phyloP scores from a whole-genome alignment of 345 rosid species.

The Lagerstroemia speciosa region DNA sequence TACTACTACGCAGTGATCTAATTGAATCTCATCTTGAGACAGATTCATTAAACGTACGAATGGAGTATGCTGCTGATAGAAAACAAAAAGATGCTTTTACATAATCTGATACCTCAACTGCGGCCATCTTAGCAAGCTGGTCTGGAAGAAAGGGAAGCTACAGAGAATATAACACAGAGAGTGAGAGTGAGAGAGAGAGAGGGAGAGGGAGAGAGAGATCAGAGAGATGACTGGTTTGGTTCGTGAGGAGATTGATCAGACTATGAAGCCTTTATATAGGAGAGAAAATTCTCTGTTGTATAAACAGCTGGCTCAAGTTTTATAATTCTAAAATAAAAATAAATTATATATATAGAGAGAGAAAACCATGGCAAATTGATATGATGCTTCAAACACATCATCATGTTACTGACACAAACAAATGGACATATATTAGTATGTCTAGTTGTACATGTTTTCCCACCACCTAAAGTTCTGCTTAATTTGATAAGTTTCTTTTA shows the following conservation, averaged over 20 bases:
- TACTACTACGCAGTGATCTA: no score
- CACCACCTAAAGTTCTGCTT: not conserved
- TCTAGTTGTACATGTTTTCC: constrained; percentile 28
- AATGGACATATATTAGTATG: constrained; percentile 17
- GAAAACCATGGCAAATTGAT: constrained; percentile 10
- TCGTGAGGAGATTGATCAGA: constrained; percentile 22
- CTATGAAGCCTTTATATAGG: constrained; percentile 31
- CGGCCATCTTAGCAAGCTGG: constrained; percentile 50
- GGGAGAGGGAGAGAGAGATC: not conserved
- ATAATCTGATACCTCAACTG: constrained; percentile 44
- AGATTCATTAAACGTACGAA: no score
- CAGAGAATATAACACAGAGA: not conserved
- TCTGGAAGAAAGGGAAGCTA: constrained; percentile 5
- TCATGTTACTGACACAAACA: constrained; percentile 25
- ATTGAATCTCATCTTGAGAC: no score
- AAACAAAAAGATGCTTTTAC: not conserved
- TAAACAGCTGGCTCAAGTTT: no score
- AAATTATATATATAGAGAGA: no score
- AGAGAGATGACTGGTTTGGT: constrained; percentile 3
- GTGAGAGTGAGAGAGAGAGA: not conserved
- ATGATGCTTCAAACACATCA: not conserved
- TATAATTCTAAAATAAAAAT: no score
- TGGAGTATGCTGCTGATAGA: no score
- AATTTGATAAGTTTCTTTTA: no score
- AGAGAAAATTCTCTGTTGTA: no score